These are phyloP conservation scores for Nemania sp. DNA, from an alignment of 2,329 filamentous ascomycete species.

Conservation along the genomic window DNA sequence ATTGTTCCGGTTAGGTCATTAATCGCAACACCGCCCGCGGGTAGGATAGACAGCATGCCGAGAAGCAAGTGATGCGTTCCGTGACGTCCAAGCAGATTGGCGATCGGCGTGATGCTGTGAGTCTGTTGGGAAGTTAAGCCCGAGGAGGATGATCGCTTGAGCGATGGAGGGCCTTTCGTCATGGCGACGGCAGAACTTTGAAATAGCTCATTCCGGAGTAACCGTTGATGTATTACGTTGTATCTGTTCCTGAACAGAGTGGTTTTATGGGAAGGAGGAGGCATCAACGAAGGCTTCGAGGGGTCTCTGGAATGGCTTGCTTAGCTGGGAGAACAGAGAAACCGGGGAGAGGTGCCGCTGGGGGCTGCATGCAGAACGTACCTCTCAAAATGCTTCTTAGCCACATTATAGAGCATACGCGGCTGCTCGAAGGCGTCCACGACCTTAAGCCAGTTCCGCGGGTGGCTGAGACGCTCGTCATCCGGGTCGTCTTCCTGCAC, in stretches of 20 bases:
- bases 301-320: slow-evolving; percentile 52
- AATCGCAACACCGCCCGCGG: slow-evolving; percentile 79
- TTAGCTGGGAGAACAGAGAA: slow-evolving; percentile 11
- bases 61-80: slow-evolving; percentile 85
- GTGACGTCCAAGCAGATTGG: slow-evolving; percentile 74
- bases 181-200: slow-evolving; percentile 77
- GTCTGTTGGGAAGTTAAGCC: slow-evolving; percentile 60
- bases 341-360: too few relatives aligned
- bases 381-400: slow-evolving; percentile 90
- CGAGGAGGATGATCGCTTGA: slow-evolving; percentile 62
- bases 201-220: slow-evolving; percentile 91
- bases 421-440: slow-evolving; percentile 86
- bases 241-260: slow-evolving; percentile 86
- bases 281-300: slow-evolving; percentile 70
- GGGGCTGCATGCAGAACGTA: slow-evolving; percentile 40
- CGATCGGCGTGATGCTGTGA: slow-evolving; percentile 87
- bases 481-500: slow-evolving; percentile 60
- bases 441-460: slow-evolving; percentile 81
- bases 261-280: slow-evolving; percentile 79
- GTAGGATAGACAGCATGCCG: slow-evolving; percentile 78
- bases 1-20: slow-evolving; percentile 90
- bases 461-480: slow-evolving; percentile 65
- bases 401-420: slow-evolving; percentile 71
- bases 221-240: slow-evolving; percentile 86
- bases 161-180: slow-evolving; percentile 54